These are phyloP conservation scores for Emericellopsis terricola DNA, from an alignment of 495 filamentous ascomycete genomes.

Conservation along the genomic window DNA sequence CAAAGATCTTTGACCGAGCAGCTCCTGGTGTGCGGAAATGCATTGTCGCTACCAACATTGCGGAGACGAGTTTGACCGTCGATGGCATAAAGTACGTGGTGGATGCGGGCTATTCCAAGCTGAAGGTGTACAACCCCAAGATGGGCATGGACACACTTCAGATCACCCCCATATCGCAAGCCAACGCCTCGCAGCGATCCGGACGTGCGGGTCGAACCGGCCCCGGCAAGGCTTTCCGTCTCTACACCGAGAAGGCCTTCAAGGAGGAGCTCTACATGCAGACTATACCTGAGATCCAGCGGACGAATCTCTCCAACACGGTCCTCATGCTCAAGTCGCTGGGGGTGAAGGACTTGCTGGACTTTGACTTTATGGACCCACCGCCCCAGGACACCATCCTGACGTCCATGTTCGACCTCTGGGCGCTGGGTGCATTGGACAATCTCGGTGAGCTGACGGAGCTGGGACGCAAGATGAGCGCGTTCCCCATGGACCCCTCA, in stretches of 20 bases:
- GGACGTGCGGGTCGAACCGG: constrained; percentile 91
- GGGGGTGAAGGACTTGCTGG: constrained; percentile 83
- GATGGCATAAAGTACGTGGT: constrained; percentile 99
- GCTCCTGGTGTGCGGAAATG: constrained; percentile 85
- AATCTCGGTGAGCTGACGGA: constrained; percentile 85
- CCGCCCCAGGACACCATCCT: constrained; percentile 96
- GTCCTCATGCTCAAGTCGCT: constrained; percentile 88
- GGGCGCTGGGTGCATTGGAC: constrained; percentile 86
- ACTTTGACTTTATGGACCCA: constrained; percentile 99
- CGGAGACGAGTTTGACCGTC: constrained; percentile 93
- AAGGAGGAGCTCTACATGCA: constrained; percentile 95
- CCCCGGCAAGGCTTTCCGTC: constrained; percentile 84
- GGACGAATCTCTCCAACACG: constrained; percentile 89
- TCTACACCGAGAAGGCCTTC: constrained; percentile 90
- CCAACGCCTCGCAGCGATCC: constrained; percentile 84
- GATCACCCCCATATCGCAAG: constrained; percentile 95
- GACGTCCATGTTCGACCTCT: constrained; percentile 93
- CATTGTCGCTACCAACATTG: constrained; percentile 97
- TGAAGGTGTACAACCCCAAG: constrained; percentile 95
- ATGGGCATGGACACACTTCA: constrained; percentile 99
- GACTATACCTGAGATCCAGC: constrained; percentile 95
- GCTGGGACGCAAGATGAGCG: constrained; percentile 82
- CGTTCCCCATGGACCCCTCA: constrained; percentile 92
- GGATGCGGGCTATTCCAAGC: constrained; percentile 86
- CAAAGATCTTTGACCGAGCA: constrained; percentile 91